A percentile compares a stretch with the other conserved stretches of the same genome.
phyloP scores from a whole-genome alignment of 2,329 filamentous ascomycete species.

The Epichloe sibirici region DNA sequence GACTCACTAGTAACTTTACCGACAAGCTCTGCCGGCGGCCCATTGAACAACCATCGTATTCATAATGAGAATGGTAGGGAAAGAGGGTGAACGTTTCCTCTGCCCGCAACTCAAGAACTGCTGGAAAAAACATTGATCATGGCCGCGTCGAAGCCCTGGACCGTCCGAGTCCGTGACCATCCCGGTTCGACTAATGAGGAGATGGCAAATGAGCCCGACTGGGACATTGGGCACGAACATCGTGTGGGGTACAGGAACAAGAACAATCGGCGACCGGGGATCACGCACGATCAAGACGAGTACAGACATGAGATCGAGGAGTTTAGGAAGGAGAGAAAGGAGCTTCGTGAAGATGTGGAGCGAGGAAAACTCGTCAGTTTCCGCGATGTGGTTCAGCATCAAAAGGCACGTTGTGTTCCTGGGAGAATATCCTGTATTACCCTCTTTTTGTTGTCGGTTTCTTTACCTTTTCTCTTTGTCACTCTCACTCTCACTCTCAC shows the following conservation, averaged over 20 bases:
- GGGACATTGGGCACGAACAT: neutral
- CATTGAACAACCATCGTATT: no score
- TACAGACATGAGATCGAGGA: neutral
- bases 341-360: neutral
- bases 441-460: no score
- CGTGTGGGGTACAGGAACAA: neutral
- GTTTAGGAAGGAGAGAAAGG: neutral
- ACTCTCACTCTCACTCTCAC: no score
- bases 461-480: no score
- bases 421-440: no score
- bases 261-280: neutral
- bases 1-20: no score
- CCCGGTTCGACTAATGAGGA: neutral
- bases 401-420: neutral
- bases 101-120: no score
- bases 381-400: neutral
- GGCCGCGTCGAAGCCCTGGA: neutral
- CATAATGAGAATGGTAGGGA: no score
- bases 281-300: neutral
- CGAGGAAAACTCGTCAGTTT: neutral
- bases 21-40: no score
- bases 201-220: neutral
- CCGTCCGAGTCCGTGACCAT: neutral
- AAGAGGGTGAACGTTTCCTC: no score
- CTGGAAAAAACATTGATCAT: no score